Evolutionary conservation across 108 stramenopile genomes (phyloP).

Genomic region (Nitzschia sp.): DNA sequence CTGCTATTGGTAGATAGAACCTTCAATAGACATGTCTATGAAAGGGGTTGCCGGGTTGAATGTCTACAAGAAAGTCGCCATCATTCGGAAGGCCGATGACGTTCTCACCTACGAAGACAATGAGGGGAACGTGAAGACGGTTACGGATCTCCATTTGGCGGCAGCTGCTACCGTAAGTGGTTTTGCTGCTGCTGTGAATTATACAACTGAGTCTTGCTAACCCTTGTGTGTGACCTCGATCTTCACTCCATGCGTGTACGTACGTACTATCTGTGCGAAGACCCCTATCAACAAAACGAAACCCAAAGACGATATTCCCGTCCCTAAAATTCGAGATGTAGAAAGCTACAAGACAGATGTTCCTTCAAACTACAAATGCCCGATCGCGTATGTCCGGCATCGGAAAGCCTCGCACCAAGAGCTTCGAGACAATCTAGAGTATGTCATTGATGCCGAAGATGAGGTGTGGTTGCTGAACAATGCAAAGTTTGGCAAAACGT

Average conservation of each 20-base stretch:
- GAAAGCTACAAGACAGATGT: slow-evolving; percentile 63
- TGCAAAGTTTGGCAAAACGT: slow-evolving; percentile 59
- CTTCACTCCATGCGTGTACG: no score
- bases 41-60: slow-evolving; percentile 54
- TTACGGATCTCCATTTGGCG: slow-evolving; percentile 49
- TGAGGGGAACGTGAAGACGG: slow-evolving; percentile 55
- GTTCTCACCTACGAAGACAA: slow-evolving; percentile 67
- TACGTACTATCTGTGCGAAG: neutral
- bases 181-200: no score
- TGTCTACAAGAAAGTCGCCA: slow-evolving; percentile 76
- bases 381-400: slow-evolving; percentile 71
- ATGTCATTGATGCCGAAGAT: slow-evolving; percentile 77
- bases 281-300: slow-evolving; percentile 32
- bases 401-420: slow-evolving; percentile 50
- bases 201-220: neutral
- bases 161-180: slow-evolving; percentile 43
- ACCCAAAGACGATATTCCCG: slow-evolving; percentile 77
- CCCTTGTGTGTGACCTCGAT: neutral
- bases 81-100: slow-evolving; percentile 65
- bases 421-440: slow-evolving; percentile 52
- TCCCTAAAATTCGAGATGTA: slow-evolving; percentile 66
- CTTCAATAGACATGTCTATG: neutral
- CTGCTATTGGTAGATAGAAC: no score
- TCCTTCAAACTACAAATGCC: slow-evolving; percentile 52
- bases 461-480: slow-evolving; percentile 72